Base-by-base conservation (phyloP, 768 basidiomycete species). In the Mycena polygramma region DNA sequence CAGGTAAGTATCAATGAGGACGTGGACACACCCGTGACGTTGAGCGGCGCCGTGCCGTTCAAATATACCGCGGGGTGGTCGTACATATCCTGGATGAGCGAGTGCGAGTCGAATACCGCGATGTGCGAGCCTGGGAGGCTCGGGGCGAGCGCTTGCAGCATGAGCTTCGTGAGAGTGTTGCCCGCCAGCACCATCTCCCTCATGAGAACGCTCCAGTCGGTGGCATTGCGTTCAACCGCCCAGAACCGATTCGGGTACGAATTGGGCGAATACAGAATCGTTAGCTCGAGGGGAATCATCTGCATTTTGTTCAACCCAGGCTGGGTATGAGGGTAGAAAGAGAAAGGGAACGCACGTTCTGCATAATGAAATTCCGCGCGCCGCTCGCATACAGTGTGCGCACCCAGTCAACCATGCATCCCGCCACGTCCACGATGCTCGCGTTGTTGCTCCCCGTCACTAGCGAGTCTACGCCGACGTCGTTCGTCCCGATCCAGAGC, bases 401-500 rank as follows among this genome's bases (percentile, higher is more conserved):
- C 22, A 92, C 82, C 86, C 88, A 91, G 63, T 89, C 85, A 4
- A 91, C 79, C 76, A 87, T 88, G 73, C 91, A 92, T n/a, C 75
- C 75, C 19, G 86, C 82, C 0, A 89, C 88, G 60, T 90, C 83
- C 11, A 90, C 89, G 15, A 89, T 87, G 66, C 78, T 66, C 0
- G 70, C 63, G 66, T 83, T 81, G 53, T 68, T 61, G 30, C 81
- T 81, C 1, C 89, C 90, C 0, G 88, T 89, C 10, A 91, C 69
- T 49, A 92, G 79, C 5, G 87, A 84, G 62, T 81, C 81, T 7
- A 75, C 83, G 4, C 91, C 91, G 11, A 92, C 82, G 73, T 92
- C 91, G 73, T 89, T 89, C 6, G 89, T 90, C 15, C 91, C 90
- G 66, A 92, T 89, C 91, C 91, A 92, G 6, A 92, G 80, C 3